phyloP scores from a whole-genome alignment of 1,139 yeast species.

The Debaryomyces fabryi region DNA sequence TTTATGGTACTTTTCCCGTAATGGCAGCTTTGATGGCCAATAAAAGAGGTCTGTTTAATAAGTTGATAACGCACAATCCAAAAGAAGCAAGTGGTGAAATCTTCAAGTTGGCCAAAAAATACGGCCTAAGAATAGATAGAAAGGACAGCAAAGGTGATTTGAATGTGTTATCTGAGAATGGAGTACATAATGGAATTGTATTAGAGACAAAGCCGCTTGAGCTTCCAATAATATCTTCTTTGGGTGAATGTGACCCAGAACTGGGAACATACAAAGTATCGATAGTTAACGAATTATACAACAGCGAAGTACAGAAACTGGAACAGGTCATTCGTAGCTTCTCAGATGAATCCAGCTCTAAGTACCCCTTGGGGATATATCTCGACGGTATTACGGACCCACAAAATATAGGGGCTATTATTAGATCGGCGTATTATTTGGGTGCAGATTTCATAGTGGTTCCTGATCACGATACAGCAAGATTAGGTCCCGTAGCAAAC shows the following conservation, averaged over 20 bases:
- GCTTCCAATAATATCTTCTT: constrained; percentile 41
- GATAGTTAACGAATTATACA: constrained; percentile 23
- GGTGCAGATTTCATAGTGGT: constrained; percentile 83
- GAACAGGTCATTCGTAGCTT: constrained; percentile 20
- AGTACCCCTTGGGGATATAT: constrained; percentile 70
- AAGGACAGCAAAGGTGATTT: constrained; percentile 57
- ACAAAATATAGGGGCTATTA: constrained; percentile 85
- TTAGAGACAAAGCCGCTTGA: constrained; percentile 65
- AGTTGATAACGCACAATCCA: constrained; percentile 52
- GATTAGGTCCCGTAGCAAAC: constrained; percentile 73
- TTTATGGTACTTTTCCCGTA: constrained; percentile 80
- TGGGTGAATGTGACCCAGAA: constrained; percentile 30
- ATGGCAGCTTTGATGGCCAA: constrained; percentile 64
- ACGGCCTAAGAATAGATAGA: constrained; percentile 45
- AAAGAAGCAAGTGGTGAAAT: constrained; percentile 39
- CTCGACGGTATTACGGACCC: constrained; percentile 88
- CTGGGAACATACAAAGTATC: constrained; percentile 32
- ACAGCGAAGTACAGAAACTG: constrained; percentile 17
- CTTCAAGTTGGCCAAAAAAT: constrained; percentile 45
- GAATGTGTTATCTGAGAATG: constrained; percentile 63
- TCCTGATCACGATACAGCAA: constrained; percentile 73
- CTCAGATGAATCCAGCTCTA: constrained; percentile 14
- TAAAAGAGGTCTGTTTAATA: constrained; percentile 55
- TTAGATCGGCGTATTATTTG: constrained; percentile 78
- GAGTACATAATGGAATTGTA: constrained; percentile 83